Evolutionary conservation across 345 rosid genomes (phyloP), one percentile per base, ranked within the genome.

Genomic region (Moricandia arvensis): DNA sequence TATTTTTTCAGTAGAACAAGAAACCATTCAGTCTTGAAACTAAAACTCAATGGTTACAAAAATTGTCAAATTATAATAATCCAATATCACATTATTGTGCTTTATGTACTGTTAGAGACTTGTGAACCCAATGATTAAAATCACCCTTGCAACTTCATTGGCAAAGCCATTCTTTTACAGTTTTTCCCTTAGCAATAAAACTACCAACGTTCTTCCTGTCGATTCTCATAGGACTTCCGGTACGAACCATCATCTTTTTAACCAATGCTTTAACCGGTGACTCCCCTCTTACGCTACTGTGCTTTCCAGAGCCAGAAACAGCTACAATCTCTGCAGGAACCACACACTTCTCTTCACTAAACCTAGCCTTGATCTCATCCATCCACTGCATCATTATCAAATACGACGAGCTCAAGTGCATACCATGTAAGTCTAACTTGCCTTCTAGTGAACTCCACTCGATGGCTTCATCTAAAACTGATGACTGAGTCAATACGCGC

Each of bases 371-470:
- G 77, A 81, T 81, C 83, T 86, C 88, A 66, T 87, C 86, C 80
- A 86, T 84, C 98, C 98, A 91, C 65, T 84, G 85, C 64, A 94
- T 31, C 83, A 86, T 69, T 71, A 87, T 84, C 84, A 90, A 53
- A 75, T 91, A 94, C 13, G 97, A 88, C 2, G 97, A 69, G 62
- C 86, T 82, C 30, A 81, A 75, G 75, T 91, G 93, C 95, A 90
- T 86, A 33, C n/a, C 95, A 76, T 94, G 98, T 73, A n/a, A 83
- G 74, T 94, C 96, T 85, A 94, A 41, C 83, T 91, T 91, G 11
- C n/a, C 83, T 43, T 90, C 95, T 16, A 43, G 71, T 2, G 74
- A 62, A 63, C 65, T 72, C 93, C 93, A 88, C 74, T 78, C 82
- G 76, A 85, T 83, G 0, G 84, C 85, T 53, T 84, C 86, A 16